Evolutionary conservation across 2,329 filamentous ascomycete species (phyloP), one percentile per base, ranked within the genome.

Genomic region (Bipolaris cookei): DNA sequence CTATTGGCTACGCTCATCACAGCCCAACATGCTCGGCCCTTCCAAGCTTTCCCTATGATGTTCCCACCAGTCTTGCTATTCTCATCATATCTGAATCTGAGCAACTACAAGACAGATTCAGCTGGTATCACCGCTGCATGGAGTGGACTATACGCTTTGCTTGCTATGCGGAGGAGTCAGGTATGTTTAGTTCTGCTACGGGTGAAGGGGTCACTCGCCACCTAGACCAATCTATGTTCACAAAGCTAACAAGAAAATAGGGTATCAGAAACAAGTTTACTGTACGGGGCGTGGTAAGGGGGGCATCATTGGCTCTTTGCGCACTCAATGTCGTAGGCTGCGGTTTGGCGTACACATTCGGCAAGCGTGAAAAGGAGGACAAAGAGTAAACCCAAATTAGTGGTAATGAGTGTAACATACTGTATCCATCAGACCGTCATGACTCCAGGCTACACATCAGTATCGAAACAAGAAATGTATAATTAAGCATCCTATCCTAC

Each of bases 1-100:
- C 75, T 88, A 11, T 83, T 89, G 41, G 88, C 88, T 55, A 88
- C 87, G 7, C 79, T 90, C 41, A 84, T 90, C 64, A 83, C 86
- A 38, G 86, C 87, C 10, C 86, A 89, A 66, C 85, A 89, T 77
- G 79, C 84, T 41, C 85, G 86, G n/a, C 88, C 88, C 6, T 86
- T 88, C 74, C 86, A 88, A 70, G 70, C 80, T 6, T 78, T 90
- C 0, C 88, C 88, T 3, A 87, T 90, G 83, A 75, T 88, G 61
- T 90, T 90, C 71, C 84, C 87, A 4, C 87, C 87, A 2, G 78
- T 88, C 54, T 80, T 90, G 3, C 80, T 90, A 56, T 88, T 89
- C 77, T 84, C 83, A 49, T 84, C 84, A 55, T 90, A 90, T 69
- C 77, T 89, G 42, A 90, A 89, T 70, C 68, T 90, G 28, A 81